A percentile compares a stretch with the other conserved stretches of the same genome.
phyloP scores from a whole-genome alignment of 108 stramenopile species.

The Skeletonema potamos region DNA sequence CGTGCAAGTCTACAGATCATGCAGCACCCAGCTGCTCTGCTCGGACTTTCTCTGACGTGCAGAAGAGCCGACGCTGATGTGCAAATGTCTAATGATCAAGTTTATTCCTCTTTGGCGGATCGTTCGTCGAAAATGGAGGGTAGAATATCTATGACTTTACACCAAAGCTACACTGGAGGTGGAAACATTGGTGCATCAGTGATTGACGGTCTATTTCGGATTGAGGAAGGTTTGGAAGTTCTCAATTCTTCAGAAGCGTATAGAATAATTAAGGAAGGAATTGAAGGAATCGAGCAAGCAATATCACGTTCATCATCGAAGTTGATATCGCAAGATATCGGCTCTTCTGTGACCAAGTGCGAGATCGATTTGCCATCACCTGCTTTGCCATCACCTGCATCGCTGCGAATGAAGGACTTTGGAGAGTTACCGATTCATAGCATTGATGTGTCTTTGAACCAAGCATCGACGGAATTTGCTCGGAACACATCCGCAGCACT shows the following conservation, averaged over 20 bases:
- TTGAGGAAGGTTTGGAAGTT: conserved; percentile 14
- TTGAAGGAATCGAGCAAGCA: conserved; percentile 1
- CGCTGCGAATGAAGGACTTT: neutral
- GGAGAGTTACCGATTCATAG: conserved; percentile 12
- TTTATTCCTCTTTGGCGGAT: conserved; percentile 23
- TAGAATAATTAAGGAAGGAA: neutral
- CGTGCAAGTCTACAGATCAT: conserved; percentile 63
- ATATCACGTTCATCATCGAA: neutral
- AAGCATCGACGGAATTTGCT: neutral
- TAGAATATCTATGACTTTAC: conserved; percentile 13
- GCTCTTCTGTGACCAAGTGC: conserved; percentile 5
- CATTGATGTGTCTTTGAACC: neutral
- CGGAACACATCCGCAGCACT: neutral
- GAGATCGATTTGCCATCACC: conserved; percentile 9
- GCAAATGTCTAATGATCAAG: conserved; percentile 1
- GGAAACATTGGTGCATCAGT: conserved; percentile 27
- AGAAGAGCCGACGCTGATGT: conserved; percentile 3
- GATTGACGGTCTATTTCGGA: conserved; percentile 23
- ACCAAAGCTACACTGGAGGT: conserved; percentile 26
- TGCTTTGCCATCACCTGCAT: neutral
- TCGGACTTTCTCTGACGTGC: conserved; percentile 57
- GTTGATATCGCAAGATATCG: neutral
- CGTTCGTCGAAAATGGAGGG: conserved; percentile 28
- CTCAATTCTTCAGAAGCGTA: neutral
- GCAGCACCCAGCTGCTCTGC: conserved; percentile 55